phyloP scores from a whole-genome alignment of 768 basidiomycete genomes.

The Rickenella mellea region DNA sequence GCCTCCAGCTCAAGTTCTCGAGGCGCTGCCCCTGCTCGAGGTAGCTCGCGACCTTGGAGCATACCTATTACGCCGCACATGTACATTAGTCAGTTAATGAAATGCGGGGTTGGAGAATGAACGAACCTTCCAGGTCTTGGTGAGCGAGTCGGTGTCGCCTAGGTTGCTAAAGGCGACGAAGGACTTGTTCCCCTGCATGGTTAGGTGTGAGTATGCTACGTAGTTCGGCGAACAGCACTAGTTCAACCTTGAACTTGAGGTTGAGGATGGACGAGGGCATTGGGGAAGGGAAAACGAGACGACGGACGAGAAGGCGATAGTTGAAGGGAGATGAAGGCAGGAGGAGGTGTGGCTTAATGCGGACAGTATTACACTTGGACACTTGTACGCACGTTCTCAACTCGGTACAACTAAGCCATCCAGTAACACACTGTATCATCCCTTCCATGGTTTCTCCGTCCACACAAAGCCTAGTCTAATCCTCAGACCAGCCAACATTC shows the following conservation, averaged over 20 bases:
- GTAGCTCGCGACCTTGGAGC: conserved; percentile 84
- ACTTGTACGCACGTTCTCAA: too few species aligned
- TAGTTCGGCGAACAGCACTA: too few species aligned
- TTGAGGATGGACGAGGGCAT: conserved; percentile 57
- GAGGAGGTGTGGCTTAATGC: too few species aligned
- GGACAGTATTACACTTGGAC: too few species aligned
- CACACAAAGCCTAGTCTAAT: too few species aligned
- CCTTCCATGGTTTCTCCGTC: too few species aligned
- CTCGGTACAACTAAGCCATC: too few species aligned
- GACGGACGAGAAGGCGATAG: too few species aligned
- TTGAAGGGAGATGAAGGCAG: too few species aligned
- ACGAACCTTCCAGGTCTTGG: conserved; percentile 83
- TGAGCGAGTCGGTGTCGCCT: conserved; percentile 73
- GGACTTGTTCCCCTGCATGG: conserved; percentile 76
- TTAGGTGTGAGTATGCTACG: background rate
- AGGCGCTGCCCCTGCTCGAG: conserved; percentile 87
- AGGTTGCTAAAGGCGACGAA: conserved; percentile 90
- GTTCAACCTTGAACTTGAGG: conserved; percentile 85
- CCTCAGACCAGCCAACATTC: too few species aligned
- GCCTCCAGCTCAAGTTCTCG: conserved; percentile 86
- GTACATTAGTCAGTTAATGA: conserved; percentile 3
- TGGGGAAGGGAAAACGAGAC: background rate
- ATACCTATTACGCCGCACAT: conserved; percentile 40
- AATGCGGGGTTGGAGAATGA: conserved; percentile 4
- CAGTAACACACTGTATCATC: too few species aligned